These are phyloP conservation scores for Miscanthus lutarioriparius DNA, from an alignment of 176 grass and related monocot species.

Conservation along the genomic window DNA sequence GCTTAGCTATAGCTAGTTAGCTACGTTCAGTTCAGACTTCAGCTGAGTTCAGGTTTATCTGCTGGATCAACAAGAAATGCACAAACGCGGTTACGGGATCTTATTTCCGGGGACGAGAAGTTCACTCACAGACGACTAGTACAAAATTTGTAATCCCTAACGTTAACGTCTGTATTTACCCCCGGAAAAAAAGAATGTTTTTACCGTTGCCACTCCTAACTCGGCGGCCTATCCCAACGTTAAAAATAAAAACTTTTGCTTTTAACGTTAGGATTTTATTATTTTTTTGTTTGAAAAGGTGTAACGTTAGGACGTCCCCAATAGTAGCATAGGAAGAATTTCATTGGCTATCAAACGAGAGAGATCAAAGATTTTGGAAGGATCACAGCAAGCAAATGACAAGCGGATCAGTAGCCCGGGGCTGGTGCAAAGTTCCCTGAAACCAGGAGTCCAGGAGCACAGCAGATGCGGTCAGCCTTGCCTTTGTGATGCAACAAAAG, in stretches of 20 bases:
- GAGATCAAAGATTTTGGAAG: not conserved
- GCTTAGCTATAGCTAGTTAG: not conserved
- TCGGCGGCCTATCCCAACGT: not conserved
- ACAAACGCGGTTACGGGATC: not conserved
- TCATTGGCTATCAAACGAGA: too few relatives aligned
- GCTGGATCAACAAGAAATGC: not conserved
- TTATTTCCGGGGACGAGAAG: too few relatives aligned
- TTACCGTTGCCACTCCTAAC: not conserved
- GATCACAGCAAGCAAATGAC: not conserved
- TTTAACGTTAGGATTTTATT: not conserved
- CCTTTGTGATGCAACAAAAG: not conserved
- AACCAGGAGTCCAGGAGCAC: not conserved
- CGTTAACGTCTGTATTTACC: not conserved
- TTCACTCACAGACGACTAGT: too few relatives aligned
- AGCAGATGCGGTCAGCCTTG: not conserved
- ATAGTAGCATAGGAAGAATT: too few relatives aligned
- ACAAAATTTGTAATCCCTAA: not conserved
- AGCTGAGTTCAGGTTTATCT: not conserved
- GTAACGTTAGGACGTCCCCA: not conserved
- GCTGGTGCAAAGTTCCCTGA: not conserved
- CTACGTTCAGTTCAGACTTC: not conserved
- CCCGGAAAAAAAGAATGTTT: too few relatives aligned
- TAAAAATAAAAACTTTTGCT: not conserved
- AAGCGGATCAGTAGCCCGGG: not conserved
- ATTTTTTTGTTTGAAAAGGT: not conserved